Base-by-base conservation (phyloP, 2,329 filamentous ascomycete genomes). In the Aureobasidium mangrovei region DNA sequence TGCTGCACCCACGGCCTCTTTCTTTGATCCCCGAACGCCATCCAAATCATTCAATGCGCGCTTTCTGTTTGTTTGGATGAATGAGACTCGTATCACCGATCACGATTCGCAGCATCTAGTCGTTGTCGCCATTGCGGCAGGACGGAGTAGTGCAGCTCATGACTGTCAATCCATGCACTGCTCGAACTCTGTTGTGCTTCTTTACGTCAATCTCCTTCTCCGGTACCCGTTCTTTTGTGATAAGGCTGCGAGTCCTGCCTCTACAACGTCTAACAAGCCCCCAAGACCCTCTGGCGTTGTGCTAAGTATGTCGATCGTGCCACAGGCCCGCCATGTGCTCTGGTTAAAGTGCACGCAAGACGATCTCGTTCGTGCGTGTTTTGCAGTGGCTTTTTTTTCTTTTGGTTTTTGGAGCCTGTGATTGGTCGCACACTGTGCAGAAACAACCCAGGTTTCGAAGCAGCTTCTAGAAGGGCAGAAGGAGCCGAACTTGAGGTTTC, bases 131-230 rank as follows among this genome's bases (percentile, higher is more conserved):
- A 41, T 18, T 18, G 28, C 44, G 31, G 39, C n/a, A 36, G n/a
- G 44, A 53, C 49, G 44, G 27, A 38, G 32, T 18, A 18, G 18
- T 53, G 38, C 18, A 38, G 18, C 40, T 36, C 40, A 53, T 53
- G 39, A 53, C 49, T 53, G 49, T 44, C 49, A 53, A 43, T 53
- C 49, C 44, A 40, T 32, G 26, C 12, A 9, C 32, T 53, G 40
- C 36, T 53, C 40, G 40, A 53, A 53, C 49, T 44, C 32, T 53
- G 49, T 53, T 53, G 40, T 53, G 4, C 39, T 53, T 53, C 48
- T 38, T 26, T 53, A 44, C 49, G 49, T 44, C 49, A 44, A 53
- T 53, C 33, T 53, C 47, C 29, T 44, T 53, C 49, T 53, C 31
- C 49, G 49, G 49, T 53, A 31, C 7, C 49, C 31, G 49, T 44